Evolutionary conservation across 2,329 filamentous ascomycete genomes (phyloP).

Genomic region (Alternaria sp.): DNA sequence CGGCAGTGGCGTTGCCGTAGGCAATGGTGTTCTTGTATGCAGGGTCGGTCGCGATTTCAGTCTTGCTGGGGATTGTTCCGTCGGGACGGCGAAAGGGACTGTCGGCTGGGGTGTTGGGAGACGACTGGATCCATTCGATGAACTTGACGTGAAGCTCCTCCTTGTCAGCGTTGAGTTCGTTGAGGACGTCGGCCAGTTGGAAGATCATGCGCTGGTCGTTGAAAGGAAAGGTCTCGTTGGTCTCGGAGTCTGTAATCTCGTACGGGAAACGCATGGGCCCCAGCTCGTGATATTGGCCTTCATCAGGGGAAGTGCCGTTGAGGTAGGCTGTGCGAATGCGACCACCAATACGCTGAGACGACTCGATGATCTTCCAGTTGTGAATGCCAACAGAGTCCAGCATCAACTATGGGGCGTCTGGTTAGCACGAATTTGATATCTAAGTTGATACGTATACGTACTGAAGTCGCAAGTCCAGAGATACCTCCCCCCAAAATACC

Average conservation of each 20-base stretch:
- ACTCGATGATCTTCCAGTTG: conserved; percentile 68
- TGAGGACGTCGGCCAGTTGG: conserved; percentile 64
- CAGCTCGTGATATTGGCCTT: conserved; percentile 70
- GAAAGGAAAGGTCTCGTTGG: conserved; percentile 61
- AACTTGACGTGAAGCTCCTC: conserved; percentile 59
- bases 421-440: background rate
- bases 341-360: conserved; percentile 65
- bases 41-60: conserved; percentile 17
- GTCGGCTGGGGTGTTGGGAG: conserved; percentile 57
- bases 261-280: conserved; percentile 69
- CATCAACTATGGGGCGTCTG: conserved; percentile 1
- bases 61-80: conserved; percentile 16
- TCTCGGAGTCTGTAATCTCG: conserved; percentile 52
- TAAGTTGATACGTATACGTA: background rate
- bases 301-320: conserved; percentile 59
- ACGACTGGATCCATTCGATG: conserved; percentile 65
- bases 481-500: conserved; percentile 70
- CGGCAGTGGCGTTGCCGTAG: conserved; percentile 17
- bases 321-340: conserved; percentile 67
- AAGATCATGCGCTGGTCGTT: conserved; percentile 67
- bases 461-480: conserved; percentile 63
- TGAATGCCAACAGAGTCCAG: conserved; percentile 59
- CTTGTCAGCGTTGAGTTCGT: conserved; percentile 61
- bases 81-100: conserved; percentile 16
- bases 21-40: conserved; percentile 5